phyloP scores from a whole-genome alignment of 495 filamentous ascomycete species.

The Penicillium goetzii region DNA sequence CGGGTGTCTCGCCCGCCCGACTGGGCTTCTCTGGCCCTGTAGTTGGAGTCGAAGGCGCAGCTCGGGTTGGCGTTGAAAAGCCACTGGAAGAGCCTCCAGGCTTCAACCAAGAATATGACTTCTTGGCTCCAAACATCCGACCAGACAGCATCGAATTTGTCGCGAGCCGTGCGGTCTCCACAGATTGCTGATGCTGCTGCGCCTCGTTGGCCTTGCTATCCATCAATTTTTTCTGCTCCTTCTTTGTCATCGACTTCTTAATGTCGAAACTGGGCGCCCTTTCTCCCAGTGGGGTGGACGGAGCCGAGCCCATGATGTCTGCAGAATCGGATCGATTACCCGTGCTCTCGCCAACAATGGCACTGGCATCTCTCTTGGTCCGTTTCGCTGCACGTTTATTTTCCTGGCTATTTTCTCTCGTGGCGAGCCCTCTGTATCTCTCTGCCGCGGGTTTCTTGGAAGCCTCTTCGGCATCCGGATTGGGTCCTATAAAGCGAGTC shows the following conservation, averaged over 20 bases:
- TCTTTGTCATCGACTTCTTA: slow-evolving; percentile 60
- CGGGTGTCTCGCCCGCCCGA: slow-evolving; percentile 34
- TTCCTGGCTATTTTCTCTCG: slow-evolving; percentile 48
- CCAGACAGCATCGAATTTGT: slow-evolving; percentile 50
- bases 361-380: slow-evolving; percentile 48
- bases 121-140: slow-evolving; percentile 50
- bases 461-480: slow-evolving; percentile 26
- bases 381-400: slow-evolving; percentile 57
- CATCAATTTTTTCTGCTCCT: slow-evolving; percentile 54
- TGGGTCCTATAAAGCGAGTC: slow-evolving; percentile 38
- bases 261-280: slow-evolving; percentile 49
- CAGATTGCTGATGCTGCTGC: slow-evolving; percentile 54
- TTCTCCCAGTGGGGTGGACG: slow-evolving; percentile 48
- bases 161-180: slow-evolving; percentile 52
- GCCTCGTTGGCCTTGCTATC: slow-evolving; percentile 55
- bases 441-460: slow-evolving; percentile 36
- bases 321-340: slow-evolving; percentile 38
- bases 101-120: slow-evolving; percentile 53
- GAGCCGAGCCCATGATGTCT: slow-evolving; percentile 46
- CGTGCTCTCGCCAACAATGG: slow-evolving; percentile 21
- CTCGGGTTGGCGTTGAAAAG: slow-evolving; percentile 46
- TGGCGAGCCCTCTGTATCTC: slow-evolving; percentile 39
- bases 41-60: slow-evolving; percentile 39
- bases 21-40: slow-evolving; percentile 38
- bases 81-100: slow-evolving; percentile 43